phyloP scores from a whole-genome alignment of 192 early-diverging fungal genomes.

The Pilaira anomala region DNA sequence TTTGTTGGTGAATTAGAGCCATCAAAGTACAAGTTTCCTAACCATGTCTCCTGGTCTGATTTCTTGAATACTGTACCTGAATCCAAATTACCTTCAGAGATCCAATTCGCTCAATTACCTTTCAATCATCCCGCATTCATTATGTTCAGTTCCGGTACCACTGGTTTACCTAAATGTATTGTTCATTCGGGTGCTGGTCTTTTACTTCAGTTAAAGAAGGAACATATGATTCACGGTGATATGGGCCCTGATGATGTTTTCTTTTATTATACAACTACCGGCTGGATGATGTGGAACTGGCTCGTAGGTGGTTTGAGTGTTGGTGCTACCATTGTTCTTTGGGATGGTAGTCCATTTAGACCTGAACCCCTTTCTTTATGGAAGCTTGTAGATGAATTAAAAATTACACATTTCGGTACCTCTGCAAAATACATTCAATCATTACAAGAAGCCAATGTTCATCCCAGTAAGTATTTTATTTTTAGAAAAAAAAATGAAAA shows the following conservation, averaged over 20 bases:
- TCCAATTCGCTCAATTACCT: conserved; percentile 80
- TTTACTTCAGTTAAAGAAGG: conserved; percentile 91
- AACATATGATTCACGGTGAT: conserved; percentile 86
- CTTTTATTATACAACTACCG: conserved; percentile 89
- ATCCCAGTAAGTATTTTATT: conserved; percentile 46
- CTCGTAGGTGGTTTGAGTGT: conserved; percentile 75
- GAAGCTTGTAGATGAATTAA: conserved; percentile 71
- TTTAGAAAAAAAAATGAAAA: too few relatives aligned
- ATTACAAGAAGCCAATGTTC: conserved; percentile 70
- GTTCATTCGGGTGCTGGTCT: conserved; percentile 91
- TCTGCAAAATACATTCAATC: conserved; percentile 96
- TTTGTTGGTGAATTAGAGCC: conserved; percentile 45
- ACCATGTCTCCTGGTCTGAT: conserved; percentile 31
- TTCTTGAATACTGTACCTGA: conserved; percentile 49
- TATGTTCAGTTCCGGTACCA: conserved; percentile 92
- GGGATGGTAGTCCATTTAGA: conserved; percentile 94
- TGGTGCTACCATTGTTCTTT: conserved; percentile 79
- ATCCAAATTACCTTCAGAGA: conserved; percentile 32
- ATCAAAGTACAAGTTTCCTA: background rate
- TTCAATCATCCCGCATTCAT: conserved; percentile 92
- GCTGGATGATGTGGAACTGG: conserved; percentile 99
- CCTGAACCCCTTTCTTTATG: conserved; percentile 73
- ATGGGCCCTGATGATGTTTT: conserved; percentile 71
- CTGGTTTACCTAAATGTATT: conserved; percentile 94
- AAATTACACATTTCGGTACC: conserved; percentile 86